phyloP scores from a whole-genome alignment of 2,329 filamentous ascomycete genomes.

The Exophiala viscosa region DNA sequence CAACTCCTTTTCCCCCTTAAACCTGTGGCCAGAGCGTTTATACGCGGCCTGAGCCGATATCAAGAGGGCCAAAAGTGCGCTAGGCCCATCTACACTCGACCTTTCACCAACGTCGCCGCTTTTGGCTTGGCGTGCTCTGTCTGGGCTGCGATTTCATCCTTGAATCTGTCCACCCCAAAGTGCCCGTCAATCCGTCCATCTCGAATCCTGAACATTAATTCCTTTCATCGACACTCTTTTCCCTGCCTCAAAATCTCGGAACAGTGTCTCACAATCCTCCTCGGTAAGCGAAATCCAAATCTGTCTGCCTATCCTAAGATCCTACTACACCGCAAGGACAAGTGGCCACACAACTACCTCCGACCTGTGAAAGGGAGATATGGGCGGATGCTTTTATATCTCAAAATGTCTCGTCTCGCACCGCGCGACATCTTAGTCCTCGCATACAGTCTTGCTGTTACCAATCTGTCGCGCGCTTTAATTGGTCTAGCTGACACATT shows the following conservation, averaged over 20 bases:
- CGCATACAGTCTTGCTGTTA: not conserved
- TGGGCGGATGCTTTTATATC: constrained; percentile 7
- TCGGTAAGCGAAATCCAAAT: constrained; percentile 25
- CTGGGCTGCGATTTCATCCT: constrained; percentile 16
- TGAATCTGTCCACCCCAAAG: constrained; percentile 17
- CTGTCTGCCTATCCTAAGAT: constrained; percentile 21
- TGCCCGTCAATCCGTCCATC: constrained; percentile 11
- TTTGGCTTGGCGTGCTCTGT: constrained; percentile 9
- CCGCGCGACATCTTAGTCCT: not conserved
- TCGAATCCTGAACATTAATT: constrained; percentile 15
- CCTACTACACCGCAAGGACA: constrained; percentile 23
- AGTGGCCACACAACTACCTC: constrained; percentile 28
- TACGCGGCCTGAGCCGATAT: not conserved
- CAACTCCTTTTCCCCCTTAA: constrained; percentile 3
- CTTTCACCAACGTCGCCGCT: not conserved
- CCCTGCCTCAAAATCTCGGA: constrained; percentile 9
- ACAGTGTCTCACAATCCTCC: constrained; percentile 14
- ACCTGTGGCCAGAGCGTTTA: constrained; percentile 2
- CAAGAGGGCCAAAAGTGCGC: not conserved
- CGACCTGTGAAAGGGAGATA: constrained; percentile 11
- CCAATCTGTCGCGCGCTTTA: not conserved
- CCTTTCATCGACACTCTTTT: constrained; percentile 20
- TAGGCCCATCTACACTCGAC: not conserved
- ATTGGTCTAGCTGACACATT: constrained; percentile 21
- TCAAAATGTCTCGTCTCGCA: not conserved